Base-by-base conservation (phyloP, 225 moss, liverwort and hornwort genomes). In the Anthoceros angustus region DNA sequence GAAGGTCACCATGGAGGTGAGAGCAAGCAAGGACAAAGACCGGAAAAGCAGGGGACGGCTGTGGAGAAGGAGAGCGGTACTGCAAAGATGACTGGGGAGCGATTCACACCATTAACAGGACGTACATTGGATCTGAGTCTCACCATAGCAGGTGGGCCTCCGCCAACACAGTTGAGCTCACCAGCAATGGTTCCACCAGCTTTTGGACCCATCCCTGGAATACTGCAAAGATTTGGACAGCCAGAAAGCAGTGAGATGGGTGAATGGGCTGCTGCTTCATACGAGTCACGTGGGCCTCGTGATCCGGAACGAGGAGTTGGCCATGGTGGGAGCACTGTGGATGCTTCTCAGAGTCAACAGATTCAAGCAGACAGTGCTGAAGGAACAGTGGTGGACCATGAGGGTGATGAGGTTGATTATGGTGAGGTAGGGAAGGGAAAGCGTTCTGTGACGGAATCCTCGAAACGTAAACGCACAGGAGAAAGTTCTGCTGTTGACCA, bases 91-190 rank as follows among this genome's bases (percentile, higher is more conserved):
- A 42, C 70, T 62, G 77, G 74, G 40, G 74, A 70, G 64, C 70
- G 42, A 4, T 41, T 43, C 50, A 69, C 55, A 43, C 61, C 81
- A 39, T 72, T 75, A 14, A 50, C 68, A 42, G 73, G 71, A 32
- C 85, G 91, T 70, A 84, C 80, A 69, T 74, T 89, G 66, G 85
- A 86, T 65, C 74, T 98, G 78, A 87, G 77, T 71, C 98, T 98
- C 68, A 98, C 98, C 41, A 98, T 98, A 41, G 98, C 98, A 43
- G 98, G 98, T 46, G 98, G 98, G 18, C 98, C 98, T 79, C 92
- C 81, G 72, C 98, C 98, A 39, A 98, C 98, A 43, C 89, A 87
- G 69, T 79, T 87, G 65, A 78, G 8, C 55, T 84, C 79, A 78
- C 79, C 86, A 40, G 77, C 78, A 48, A 74, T 77, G 75, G 69